phyloP scores from a whole-genome alignment of 305 asterid genomes.

The Fraxinus velutina region DNA sequence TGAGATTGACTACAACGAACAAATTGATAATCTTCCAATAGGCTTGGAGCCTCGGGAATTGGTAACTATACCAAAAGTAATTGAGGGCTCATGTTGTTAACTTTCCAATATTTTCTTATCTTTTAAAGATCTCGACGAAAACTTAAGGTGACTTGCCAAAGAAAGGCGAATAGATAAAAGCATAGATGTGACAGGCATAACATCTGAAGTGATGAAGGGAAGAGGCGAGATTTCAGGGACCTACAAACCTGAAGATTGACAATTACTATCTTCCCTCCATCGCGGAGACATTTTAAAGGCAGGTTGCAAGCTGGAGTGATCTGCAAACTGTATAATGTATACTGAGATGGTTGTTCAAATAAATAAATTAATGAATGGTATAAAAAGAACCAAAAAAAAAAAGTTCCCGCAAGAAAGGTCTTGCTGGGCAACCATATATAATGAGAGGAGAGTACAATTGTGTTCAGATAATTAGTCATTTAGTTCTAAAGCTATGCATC shows the following conservation, averaged over 20 bases:
- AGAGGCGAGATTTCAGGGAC: neutral
- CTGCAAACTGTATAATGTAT: conserved; percentile 70
- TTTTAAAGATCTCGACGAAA: neutral
- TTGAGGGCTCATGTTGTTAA: neutral
- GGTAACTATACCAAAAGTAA: neutral
- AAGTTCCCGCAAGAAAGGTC: neutral
- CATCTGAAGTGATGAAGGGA: neutral
- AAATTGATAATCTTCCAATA: neutral
- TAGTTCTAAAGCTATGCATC: neutral
- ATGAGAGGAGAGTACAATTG: neutral
- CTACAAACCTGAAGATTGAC: conserved; percentile 82
- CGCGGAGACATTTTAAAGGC: conserved; percentile 76
- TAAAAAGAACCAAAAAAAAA: neutral
- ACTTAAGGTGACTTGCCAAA: neutral
- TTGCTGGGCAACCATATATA: neutral
- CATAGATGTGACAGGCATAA: neutral
- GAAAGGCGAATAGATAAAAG: neutral
- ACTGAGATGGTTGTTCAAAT: neutral
- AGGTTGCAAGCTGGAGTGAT: conserved; percentile 97
- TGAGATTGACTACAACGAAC: neutral
- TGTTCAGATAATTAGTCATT: neutral
- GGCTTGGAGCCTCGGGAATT: neutral
- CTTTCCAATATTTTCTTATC: neutral
- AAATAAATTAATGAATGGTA: neutral
- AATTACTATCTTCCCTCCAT: conserved; percentile 87